Percentiles rank a stretch among this genome's conserved stretches.
phyloP scores from a whole-genome alignment of 371 early-diverging fungal genomes.

The Caulochytrium protostelioides region DNA sequence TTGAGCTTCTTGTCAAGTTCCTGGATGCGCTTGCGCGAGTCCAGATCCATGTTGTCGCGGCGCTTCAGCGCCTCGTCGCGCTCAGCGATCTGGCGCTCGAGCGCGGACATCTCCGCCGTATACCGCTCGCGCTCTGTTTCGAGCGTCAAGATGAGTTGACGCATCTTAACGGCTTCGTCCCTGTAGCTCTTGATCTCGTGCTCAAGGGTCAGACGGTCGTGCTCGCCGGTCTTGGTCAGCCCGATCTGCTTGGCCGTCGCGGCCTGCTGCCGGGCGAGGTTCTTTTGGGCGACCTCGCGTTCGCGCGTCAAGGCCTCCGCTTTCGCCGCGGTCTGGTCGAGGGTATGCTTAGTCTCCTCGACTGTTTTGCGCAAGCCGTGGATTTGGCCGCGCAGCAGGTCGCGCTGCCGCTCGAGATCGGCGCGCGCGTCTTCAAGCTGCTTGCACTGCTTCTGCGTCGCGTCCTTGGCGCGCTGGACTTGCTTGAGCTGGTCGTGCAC shows the following conservation, averaged over 20 bases:
- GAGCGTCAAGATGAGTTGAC: constrained; percentile 13
- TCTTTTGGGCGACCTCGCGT: constrained; percentile 12
- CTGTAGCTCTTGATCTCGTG: constrained; percentile 14
- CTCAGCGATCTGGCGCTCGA: constrained; percentile 1
- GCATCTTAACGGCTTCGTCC: constrained; percentile 19
- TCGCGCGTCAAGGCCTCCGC: constrained; percentile 9
- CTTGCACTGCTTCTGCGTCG: background rate
- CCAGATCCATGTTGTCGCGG: constrained; percentile 11
- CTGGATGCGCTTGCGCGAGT: constrained; percentile 13
- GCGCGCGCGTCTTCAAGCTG: background rate
- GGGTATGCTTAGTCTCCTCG: background rate
- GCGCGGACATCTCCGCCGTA: constrained; percentile 3
- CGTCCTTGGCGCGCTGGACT: background rate
- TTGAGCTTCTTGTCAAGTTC: constrained; percentile 15
- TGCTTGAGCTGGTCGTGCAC: too few species aligned
- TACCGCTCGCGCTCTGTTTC: constrained; percentile 17
- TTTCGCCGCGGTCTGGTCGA: constrained; percentile 1
- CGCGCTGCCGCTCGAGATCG: background rate
- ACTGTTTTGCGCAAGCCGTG: too few species aligned
- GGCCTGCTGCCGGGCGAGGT: constrained; percentile 11
- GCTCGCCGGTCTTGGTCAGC: constrained; percentile 13
- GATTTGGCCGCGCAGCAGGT: background rate
- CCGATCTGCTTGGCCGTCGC: constrained; percentile 13
- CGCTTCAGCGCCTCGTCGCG: constrained; percentile 13
- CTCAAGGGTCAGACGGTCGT: constrained; percentile 12